Evolutionary conservation across 768 basidiomycete genomes (phyloP).

Genomic region (Gyrodon lividus): DNA sequence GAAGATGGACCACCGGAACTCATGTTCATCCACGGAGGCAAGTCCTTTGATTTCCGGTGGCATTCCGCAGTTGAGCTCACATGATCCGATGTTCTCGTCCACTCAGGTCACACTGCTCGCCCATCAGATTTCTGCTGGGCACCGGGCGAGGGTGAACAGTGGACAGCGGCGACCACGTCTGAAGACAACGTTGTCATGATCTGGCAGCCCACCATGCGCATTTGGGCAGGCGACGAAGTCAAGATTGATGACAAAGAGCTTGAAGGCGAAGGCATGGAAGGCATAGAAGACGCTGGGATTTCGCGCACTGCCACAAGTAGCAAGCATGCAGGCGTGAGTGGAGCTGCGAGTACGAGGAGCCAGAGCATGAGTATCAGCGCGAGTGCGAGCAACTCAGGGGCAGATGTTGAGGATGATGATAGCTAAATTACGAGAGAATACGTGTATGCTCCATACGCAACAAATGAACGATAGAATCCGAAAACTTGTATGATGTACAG

Average conservation of each 20-base stretch:
- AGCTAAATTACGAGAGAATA: conserved; percentile 16
- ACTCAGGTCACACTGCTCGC: conserved; percentile 78
- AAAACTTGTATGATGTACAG: conserved; percentile 7
- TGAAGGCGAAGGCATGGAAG: conserved; percentile 79
- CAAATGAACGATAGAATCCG: conserved; percentile 14
- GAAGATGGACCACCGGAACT: conserved; percentile 98
- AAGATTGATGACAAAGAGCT: conserved; percentile 83
- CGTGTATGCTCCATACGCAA: conserved; percentile 4
- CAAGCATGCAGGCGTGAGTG: conserved; percentile 27
- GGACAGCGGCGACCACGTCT: conserved; percentile 85
- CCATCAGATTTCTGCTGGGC: conserved; percentile 97
- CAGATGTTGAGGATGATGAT: conserved; percentile 40
- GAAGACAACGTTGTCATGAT: conserved; percentile 98
- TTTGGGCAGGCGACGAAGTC: conserved; percentile 90
- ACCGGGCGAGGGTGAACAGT: conserved; percentile 75
- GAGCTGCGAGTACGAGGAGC: conserved; percentile 45
- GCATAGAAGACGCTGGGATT: conserved; percentile 48
- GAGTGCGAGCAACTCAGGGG: conserved; percentile 48
- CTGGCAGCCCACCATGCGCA: conserved; percentile 94
- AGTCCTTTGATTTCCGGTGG: conserved; percentile 21
- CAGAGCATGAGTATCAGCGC: conserved; percentile 65
- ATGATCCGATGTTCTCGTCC: background rate
- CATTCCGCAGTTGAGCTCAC: conserved; percentile 6
- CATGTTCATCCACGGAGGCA: conserved; percentile 93
- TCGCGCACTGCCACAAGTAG: conserved; percentile 13